Conservation (phyloP, 2,329 filamentous ascomycete species). For the Chaetomium strumarium region DNA sequence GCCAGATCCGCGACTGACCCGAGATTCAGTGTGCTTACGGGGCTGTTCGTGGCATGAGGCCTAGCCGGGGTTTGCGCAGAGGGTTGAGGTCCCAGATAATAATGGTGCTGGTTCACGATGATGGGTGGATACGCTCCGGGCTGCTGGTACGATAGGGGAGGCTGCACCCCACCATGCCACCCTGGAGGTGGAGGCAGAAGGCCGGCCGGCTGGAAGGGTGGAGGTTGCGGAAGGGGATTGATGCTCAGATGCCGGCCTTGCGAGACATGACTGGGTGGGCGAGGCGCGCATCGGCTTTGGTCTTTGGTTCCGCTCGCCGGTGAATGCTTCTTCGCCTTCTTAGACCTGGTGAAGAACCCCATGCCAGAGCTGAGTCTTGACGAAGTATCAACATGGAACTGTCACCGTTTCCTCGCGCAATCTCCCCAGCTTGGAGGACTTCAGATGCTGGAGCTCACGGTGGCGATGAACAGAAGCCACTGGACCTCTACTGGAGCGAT, state of each 20-base stretch:
- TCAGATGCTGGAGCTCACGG: neutral
- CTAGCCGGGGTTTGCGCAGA: slow-evolving; percentile 12
- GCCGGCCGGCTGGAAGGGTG: slow-evolving; percentile 25
- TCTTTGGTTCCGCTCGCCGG: slow-evolving; percentile 12
- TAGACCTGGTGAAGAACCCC: slow-evolving; percentile 25
- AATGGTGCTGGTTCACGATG: slow-evolving; percentile 48
- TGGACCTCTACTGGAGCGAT: too few relatives aligned
- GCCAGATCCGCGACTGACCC: slow-evolving; percentile 40
- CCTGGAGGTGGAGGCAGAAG: slow-evolving; percentile 25
- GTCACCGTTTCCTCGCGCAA: neutral
- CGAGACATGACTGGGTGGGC: slow-evolving; percentile 7
- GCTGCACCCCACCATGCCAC: slow-evolving; percentile 18
- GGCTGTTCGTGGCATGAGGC: slow-evolving; percentile 19
- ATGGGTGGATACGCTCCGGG: slow-evolving; percentile 32
- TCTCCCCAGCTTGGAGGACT: neutral
- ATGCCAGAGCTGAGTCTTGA: slow-evolving; percentile 16
- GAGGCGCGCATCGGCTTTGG: slow-evolving; percentile 4
- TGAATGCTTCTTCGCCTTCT: slow-evolving; percentile 25
- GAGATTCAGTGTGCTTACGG: slow-evolving; percentile 33
- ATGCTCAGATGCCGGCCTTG: slow-evolving; percentile 13
- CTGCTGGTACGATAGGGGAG: slow-evolving; percentile 27
- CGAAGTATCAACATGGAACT: neutral
- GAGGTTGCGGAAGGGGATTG: slow-evolving; percentile 11
- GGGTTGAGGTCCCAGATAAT: slow-evolving; percentile 36
- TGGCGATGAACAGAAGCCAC: neutral